Base-by-base conservation (phyloP, 345 rosid genomes). In the Eucalyptus caleyi region DNA sequence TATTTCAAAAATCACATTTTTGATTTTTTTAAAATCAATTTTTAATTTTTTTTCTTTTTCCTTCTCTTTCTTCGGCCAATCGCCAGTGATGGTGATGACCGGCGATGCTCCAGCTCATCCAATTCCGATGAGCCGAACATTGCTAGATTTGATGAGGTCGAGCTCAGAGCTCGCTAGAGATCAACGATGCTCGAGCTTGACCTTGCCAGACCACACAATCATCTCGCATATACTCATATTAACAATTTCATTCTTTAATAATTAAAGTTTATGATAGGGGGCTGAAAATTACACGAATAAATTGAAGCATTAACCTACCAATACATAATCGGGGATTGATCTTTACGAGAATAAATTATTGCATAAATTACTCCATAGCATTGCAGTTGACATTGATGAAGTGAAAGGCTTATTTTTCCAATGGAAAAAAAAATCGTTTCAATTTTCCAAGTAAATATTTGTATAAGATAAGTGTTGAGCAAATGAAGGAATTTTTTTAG, bases 401-500 rank as follows among this genome's bases (percentile, higher is more conserved):
- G 53, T 50, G 53, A 50, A 50, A 50, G 21, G 53, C 53, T 50
- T 16, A 50, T 60, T 60, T 62, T 67, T 67, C 15, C 12, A 50
- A 50, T 50, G 19, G 19, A 27, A 65, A 8, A 15, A 9, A 54
- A 54, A 54, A 21, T 65, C 11, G 32, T 59, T 47, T 53, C 53
- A 47, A 87, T 14, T 49, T n/a, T 21, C 49, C 16, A 69, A 87
- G 83, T 88, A 87, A 32, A 56, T 88, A 72, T 44, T 42, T 87
- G 24, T 77, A 37, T 59, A 15, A 24, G 65, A 27, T 32, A 11
- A 56, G 45, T 80, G 11, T 21, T 42, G 6, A 42, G 81, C 24
- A 96, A 90, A 80, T 90, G 80, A 94, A 91, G 85, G 94, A 95
- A 60, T 85, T 97, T 86, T 97, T 86, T 88, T 91, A 53, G 96